Conservation (phyloP, 257 asterid species). For the Plantago elongata region DNA sequence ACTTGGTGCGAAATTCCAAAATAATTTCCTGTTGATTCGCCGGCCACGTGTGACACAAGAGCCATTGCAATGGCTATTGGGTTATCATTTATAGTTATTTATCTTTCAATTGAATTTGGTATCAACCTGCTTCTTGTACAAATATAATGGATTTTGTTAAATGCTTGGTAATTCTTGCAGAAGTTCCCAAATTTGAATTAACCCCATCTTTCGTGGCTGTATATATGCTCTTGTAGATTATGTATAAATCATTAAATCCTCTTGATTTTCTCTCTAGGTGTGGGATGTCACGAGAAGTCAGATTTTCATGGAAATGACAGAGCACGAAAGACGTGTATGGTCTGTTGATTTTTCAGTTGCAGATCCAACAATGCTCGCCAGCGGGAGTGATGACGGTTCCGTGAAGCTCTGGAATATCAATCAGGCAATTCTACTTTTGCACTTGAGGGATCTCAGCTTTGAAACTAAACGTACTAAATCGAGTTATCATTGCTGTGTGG, state of each 20-base stretch:
- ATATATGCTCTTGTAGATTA: not conserved
- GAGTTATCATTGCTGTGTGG: conserved; percentile 37
- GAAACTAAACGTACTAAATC: conserved; percentile 85
- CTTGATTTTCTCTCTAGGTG: conserved; percentile 41
- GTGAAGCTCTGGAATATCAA: conserved; percentile 99
- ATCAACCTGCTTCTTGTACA: too few relatives aligned
- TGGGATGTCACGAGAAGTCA: conserved; percentile 96
- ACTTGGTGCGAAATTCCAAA: too few relatives aligned
- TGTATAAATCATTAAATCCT: conserved; percentile 4
- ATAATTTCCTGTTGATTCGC: too few relatives aligned
- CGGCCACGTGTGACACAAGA: too few relatives aligned
- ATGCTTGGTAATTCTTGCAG: too few relatives aligned
- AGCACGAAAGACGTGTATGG: conserved; percentile 95
- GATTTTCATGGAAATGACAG: conserved; percentile 88
- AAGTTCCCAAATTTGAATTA: too few relatives aligned
- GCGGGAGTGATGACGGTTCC: conserved; percentile 98
- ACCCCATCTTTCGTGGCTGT: too few relatives aligned
- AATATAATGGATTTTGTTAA: too few relatives aligned
- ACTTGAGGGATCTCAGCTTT: conserved; percentile 95
- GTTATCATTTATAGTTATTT: too few relatives aligned
- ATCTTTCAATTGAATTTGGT: too few relatives aligned
- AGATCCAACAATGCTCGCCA: conserved; percentile 94
- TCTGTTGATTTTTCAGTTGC: conserved; percentile 89
- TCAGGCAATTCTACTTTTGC: conserved; percentile 98
- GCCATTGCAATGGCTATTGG: too few relatives aligned